These are phyloP conservation scores for Cardiospermum halicacabum DNA, from an alignment of 345 rosid genomes.

Conservation along the genomic window DNA sequence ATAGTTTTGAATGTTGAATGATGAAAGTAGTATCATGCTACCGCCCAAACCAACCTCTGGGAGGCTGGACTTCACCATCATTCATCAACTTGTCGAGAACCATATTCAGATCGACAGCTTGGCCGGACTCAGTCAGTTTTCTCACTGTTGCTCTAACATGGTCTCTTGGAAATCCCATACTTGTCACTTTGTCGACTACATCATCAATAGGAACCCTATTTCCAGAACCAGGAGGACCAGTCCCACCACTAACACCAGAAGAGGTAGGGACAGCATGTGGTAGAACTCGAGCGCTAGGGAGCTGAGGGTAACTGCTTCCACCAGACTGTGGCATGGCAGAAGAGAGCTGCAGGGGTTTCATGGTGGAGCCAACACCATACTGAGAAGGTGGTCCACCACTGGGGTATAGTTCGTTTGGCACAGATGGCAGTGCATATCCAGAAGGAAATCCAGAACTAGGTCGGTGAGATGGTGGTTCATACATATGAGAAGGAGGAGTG, in stretches of 20 bases:
- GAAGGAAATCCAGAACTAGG: slow-evolving; percentile 57
- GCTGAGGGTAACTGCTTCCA: slow-evolving; percentile 65
- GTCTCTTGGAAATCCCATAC: slow-evolving; percentile 91
- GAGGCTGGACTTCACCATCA: slow-evolving; percentile 66
- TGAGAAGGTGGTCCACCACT: slow-evolving; percentile 55
- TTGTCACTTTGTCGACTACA: slow-evolving; percentile 69
- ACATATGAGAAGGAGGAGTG: slow-evolving; percentile 39
- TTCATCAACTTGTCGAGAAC: slow-evolving; percentile 95
- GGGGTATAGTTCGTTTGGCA: slow-evolving; percentile 46
- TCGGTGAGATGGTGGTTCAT: slow-evolving; percentile 58
- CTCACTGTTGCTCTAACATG: slow-evolving; percentile 80
- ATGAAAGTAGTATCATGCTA: slow-evolving; percentile 28
- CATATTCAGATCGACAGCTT: slow-evolving; percentile 76
- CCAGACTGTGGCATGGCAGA: slow-evolving; percentile 34
- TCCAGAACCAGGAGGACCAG: slow-evolving; percentile 60
- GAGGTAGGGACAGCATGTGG: slow-evolving; percentile 74
- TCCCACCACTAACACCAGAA: slow-evolving; percentile 50
- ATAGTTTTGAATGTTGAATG: slow-evolving; percentile 8
- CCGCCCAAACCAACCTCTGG: slow-evolving; percentile 74
- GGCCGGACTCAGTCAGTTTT: slow-evolving; percentile 79
- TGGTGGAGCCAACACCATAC: slow-evolving; percentile 46
- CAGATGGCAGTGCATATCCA: slow-evolving; percentile 44
- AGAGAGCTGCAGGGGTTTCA: slow-evolving; percentile 46
- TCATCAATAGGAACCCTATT: slow-evolving; percentile 76
- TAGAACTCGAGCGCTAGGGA: slow-evolving; percentile 70